Conservation (phyloP, 73 alveolate species). For the Paramecium sexaurelia region DNA sequence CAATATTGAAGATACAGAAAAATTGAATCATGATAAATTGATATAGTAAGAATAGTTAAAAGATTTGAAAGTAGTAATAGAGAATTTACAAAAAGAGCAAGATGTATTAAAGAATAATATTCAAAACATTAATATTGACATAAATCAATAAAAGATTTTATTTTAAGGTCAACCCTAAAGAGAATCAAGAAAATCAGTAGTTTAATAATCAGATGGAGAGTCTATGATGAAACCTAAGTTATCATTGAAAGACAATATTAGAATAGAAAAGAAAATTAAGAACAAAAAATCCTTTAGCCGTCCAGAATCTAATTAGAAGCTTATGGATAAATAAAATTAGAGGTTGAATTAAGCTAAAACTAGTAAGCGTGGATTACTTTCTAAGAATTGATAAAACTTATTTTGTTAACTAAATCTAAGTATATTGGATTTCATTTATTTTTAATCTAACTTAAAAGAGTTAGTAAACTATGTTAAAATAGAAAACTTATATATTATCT, state of each 20-base stretch:
- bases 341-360: not conserved
- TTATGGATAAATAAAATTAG: not conserved
- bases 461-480: too few species aligned
- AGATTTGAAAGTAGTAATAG: not conserved
- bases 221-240: slow-evolving; percentile 15
- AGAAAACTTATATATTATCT: too few species aligned
- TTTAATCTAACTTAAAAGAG: not conserved
- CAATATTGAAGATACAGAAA: not conserved
- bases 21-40: not conserved
- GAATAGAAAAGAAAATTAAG: not conserved
- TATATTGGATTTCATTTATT: not conserved
- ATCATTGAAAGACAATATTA: not conserved
- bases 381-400: not conserved
- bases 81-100: slow-evolving; percentile 15
- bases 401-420: not conserved
- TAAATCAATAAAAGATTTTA: not conserved
- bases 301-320: not conserved
- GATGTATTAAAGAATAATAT: not conserved
- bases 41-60: not conserved
- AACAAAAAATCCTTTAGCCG: not conserved
- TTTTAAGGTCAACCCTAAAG: not conserved
- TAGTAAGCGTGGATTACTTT: not conserved
- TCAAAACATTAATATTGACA: not conserved
- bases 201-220: slow-evolving; percentile 12
- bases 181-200: not conserved